phyloP scores from a whole-genome alignment of 106 monocot species.

The Triglochin maritima region DNA sequence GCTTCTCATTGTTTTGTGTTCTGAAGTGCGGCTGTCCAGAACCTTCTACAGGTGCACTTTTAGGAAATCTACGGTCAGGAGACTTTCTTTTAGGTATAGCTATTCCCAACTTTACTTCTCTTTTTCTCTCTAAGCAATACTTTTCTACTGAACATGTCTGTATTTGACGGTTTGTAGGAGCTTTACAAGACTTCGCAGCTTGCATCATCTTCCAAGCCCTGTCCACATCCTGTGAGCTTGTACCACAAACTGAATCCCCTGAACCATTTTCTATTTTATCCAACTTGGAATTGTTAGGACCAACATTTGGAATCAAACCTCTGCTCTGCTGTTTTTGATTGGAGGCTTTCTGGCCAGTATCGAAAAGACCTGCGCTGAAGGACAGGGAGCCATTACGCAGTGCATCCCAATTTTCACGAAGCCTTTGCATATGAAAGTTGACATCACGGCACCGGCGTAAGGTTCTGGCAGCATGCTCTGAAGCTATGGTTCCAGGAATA shows the following conservation, averaged over 20 bases:
- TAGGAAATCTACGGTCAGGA: background rate
- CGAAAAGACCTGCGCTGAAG: conserved; percentile 23
- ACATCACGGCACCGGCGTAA: conserved; percentile 29
- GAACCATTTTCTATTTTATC: background rate
- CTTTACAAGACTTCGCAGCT: conserved; percentile 28
- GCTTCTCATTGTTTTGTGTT: background rate
- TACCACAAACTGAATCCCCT: background rate
- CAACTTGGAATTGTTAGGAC: background rate
- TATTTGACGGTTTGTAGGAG: background rate
- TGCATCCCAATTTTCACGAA: conserved; percentile 61
- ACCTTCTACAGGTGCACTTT: background rate
- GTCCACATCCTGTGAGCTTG: conserved; percentile 16
- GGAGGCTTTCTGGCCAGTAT: background rate
- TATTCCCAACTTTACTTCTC: background rate
- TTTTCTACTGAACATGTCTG: background rate
- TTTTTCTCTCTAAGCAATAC: background rate
- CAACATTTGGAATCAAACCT: background rate
- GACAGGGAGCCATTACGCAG: conserved; percentile 40
- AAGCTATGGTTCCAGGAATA: background rate
- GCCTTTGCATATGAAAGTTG: conserved; percentile 22
- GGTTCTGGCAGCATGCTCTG: conserved; percentile 27
- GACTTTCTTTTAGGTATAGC: background rate
- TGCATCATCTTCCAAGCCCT: conserved; percentile 82
- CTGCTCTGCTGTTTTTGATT: background rate
- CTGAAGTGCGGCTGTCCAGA: background rate